phyloP scores from a whole-genome alignment of 169 alveolate species.

The Amoebophrya sp. region DNA sequence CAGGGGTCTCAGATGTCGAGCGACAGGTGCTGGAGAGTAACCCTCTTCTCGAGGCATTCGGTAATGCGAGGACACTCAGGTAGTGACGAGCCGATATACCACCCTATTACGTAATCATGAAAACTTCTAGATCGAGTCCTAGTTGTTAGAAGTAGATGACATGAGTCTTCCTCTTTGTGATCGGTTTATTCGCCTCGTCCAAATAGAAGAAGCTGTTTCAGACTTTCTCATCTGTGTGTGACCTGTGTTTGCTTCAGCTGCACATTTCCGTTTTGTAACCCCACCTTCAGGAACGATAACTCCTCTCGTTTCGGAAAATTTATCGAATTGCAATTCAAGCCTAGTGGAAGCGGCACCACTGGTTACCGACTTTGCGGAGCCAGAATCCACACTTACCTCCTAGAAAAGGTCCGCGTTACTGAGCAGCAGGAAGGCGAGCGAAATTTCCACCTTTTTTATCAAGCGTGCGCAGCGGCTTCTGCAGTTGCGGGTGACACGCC shows the following conservation, averaged over 20 bases:
- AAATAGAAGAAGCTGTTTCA: too few species aligned
- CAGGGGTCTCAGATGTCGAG: conserved; percentile 37
- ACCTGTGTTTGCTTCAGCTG: not conserved
- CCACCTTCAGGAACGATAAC: conserved; percentile 84
- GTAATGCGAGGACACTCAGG: conserved; percentile 85
- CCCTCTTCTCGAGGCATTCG: conserved; percentile 98
- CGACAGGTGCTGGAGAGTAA: conserved; percentile 88
- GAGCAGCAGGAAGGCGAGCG: conserved; percentile 89
- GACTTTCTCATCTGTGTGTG: not conserved
- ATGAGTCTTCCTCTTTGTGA: not conserved
- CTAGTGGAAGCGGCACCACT: conserved; percentile 40
- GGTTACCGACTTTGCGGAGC: conserved; percentile 88
- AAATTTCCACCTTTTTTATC: conserved; percentile 94
- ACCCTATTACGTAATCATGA: too few species aligned
- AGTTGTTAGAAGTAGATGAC: not conserved
- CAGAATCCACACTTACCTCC: conserved; percentile 83
- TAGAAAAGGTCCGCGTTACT: conserved; percentile 94
- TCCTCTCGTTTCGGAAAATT: conserved; percentile 68
- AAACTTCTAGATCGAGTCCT: too few species aligned
- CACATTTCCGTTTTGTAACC: not conserved
- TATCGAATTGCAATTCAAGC: conserved; percentile 84
- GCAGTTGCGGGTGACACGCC: conserved; percentile 39
- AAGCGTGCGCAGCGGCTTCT: conserved; percentile 76
- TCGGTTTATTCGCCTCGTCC: too few species aligned
- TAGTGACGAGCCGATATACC: too few species aligned